Conservation (phyloP, 2,329 filamentous ascomycete genomes). For the Thielaviopsis populi region DNA sequence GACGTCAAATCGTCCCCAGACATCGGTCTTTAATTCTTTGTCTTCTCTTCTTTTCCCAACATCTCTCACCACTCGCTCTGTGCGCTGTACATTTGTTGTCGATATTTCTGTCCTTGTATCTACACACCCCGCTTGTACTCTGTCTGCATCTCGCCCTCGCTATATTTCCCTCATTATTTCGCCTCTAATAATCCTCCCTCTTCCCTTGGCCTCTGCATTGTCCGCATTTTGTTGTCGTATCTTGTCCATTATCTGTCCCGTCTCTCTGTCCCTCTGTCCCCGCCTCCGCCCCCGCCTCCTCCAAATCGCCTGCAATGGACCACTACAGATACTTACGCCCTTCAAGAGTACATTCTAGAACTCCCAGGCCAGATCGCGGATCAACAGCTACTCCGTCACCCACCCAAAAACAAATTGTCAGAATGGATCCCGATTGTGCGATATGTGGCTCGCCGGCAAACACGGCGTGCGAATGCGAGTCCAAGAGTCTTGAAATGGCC, state of each 20-base stretch:
- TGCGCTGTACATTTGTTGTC: background rate
- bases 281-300: background rate
- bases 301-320: constrained; percentile 21
- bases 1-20: background rate
- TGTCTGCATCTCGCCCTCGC: background rate
- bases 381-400: constrained; percentile 16
- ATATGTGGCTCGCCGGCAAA: constrained; percentile 47
- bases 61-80: background rate
- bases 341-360: constrained; percentile 2
- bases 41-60: background rate
- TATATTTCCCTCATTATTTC: background rate
- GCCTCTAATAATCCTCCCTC: background rate
- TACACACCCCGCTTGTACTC: background rate
- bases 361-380: constrained; percentile 4
- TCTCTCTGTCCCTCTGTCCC: background rate
- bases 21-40: background rate
- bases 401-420: constrained; percentile 28
- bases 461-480: constrained; percentile 49
- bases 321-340: constrained; percentile 5
- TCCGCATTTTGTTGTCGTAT: background rate
- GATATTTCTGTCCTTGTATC: background rate
- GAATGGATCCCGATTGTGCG: constrained; percentile 56
- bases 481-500: constrained; percentile 47
- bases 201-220: background rate
- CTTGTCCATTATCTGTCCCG: background rate